Evolutionary conservation across 176 grass and related monocot species (phyloP), one percentile per base, ranked within the genome.

Genomic region (Oryza glaberrima): DNA sequence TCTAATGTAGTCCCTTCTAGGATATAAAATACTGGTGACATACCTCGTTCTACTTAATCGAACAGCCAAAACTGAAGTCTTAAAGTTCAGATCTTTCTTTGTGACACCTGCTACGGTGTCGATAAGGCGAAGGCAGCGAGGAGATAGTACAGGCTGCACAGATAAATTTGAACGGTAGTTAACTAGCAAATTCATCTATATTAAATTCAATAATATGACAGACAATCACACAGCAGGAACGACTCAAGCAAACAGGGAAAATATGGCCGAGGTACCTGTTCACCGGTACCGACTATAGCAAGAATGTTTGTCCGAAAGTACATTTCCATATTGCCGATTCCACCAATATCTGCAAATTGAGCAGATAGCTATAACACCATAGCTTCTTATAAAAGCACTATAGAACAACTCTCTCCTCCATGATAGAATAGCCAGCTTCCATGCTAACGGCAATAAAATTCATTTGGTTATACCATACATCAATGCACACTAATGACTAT

Each of bases 11-110:
- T 16, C 44, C 41, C 34, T 76, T 76, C 12, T 88, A 79, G 28
- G 28, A 80, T 35, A 43, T 2, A 51, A 28, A 67, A 23, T 61
- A 86, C 61, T 34, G 32, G 22, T 5, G 69, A 22, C 11, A 3
- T 88, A 98, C 96, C 93, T 94, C 46, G 81, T 90, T 77, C 71
- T 89, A 82, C 91, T 98, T 75, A 98, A 79, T 67, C 91, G 96
- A 72, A 98, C 90, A 81, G 96, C 91, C 84, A 94, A 46, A 73
- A 98, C 82, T 46, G 96, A 95, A 83, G 93, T 98, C 86, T 83
- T 90, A 67, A 94, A 98, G 86, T 91, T 98, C 23, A 98, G 76
- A 76, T 95, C 91, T 87, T 80, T 94, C 68, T 84, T 60, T 35
- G 70, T 16, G 67, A 78, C 65, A 72, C 68, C 67, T 65, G 70